phyloP scores from a whole-genome alignment of 1,284 basidiomycete species.

The Cryptococcus floricola region DNA sequence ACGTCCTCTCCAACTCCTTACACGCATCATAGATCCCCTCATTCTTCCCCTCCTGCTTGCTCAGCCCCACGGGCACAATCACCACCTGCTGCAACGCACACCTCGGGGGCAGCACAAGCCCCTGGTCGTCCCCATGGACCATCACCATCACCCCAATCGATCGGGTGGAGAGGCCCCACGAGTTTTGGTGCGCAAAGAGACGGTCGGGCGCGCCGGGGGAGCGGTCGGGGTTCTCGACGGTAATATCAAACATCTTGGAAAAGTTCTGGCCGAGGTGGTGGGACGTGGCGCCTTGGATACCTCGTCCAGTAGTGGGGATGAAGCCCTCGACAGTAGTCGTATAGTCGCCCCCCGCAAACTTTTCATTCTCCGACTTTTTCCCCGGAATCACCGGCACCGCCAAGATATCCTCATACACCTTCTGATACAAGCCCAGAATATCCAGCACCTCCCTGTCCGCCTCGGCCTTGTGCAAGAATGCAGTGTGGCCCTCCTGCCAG shows the following conservation, averaged over 20 bases:
- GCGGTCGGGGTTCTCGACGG: constrained; percentile 82
- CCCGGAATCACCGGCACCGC: constrained; percentile 96
- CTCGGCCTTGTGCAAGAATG: constrained; percentile 80
- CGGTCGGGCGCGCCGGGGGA: constrained; percentile 10
- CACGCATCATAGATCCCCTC: constrained; percentile 73
- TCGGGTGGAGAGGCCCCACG: constrained; percentile 96
- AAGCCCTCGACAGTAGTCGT: constrained; percentile 99
- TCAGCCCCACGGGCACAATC: constrained; percentile 85
- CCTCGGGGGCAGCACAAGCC: constrained; percentile 88
- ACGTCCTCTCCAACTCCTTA: constrained; percentile 65
- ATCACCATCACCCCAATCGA: constrained; percentile 99
- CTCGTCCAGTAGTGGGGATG: constrained; percentile 93
- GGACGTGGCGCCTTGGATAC: constrained; percentile 96
- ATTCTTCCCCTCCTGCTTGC: constrained; percentile 57
- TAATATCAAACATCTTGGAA: constrained; percentile 97
- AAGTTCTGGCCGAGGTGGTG: constrained; percentile 99
- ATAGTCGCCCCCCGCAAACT: constrained; percentile 96
- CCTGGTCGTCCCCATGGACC: constrained; percentile 98
- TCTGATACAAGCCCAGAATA: constrained; percentile 93
- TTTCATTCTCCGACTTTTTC: constrained; percentile 98
- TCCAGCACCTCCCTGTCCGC: constrained; percentile 87
- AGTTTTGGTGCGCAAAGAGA: constrained; percentile 92
- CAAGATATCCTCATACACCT: constrained; percentile 94
- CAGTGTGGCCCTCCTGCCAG: constrained; percentile 99
- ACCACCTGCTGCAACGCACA: constrained; percentile 91